These are phyloP conservation scores for Thecamonas trahens DNA, from an alignment of 78 protist species.

Conservation along the genomic window DNA sequence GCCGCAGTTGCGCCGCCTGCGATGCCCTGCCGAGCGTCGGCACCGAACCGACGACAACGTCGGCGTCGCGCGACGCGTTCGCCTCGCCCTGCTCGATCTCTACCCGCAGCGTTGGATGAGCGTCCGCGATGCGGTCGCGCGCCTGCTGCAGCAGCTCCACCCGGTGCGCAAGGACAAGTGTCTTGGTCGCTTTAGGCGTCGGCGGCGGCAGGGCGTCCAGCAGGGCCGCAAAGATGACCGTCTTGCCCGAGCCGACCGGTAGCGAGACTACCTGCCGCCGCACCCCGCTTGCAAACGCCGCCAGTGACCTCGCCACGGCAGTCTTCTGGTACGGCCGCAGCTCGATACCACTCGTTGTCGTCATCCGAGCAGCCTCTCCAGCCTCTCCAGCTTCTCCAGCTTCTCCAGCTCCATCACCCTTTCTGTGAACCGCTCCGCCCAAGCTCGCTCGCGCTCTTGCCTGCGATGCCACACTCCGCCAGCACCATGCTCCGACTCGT, in stretches of 20 bases:
- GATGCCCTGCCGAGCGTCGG: not conserved
- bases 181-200: not conserved
- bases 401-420: no score
- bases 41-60: not conserved
- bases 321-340: no score
- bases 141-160: constrained; percentile 1
- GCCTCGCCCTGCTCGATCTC: not conserved
- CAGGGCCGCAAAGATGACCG: not conserved
- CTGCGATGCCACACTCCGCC: no score
- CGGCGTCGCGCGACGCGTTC: no score
- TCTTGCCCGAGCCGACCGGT: constrained; percentile 5
- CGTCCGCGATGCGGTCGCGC: not conserved
- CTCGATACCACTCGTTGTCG: no score
- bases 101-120: not conserved
- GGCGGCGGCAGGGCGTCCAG: not conserved
- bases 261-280: not conserved
- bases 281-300: no score
- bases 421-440: no score
- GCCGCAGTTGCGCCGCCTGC: not conserved
- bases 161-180: constrained; percentile 2
- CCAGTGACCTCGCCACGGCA: no score
- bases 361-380: no score
- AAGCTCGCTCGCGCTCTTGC: no score
- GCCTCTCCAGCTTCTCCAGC: no score
- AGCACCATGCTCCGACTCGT: no score